These are phyloP conservation scores for Penicillium occitanis DNA, from an alignment of 2,329 filamentous ascomycete species.

Conservation along the genomic window DNA sequence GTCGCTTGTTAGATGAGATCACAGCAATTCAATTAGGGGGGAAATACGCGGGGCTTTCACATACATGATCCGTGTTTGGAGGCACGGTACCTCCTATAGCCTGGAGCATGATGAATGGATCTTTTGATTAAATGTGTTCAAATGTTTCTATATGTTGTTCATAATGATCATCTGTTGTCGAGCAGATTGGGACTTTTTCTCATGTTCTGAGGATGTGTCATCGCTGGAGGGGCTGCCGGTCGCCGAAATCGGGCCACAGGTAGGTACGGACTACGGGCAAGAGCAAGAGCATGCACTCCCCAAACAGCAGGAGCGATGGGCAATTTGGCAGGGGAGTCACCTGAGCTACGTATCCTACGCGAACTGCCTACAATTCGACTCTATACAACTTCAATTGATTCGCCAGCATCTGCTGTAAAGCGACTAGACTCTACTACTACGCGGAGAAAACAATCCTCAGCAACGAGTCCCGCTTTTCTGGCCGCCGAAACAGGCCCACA, in stretches of 20 bases:
- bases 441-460: neutral
- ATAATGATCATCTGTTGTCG: neutral
- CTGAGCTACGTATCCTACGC: neutral
- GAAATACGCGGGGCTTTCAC: conserved; percentile 31
- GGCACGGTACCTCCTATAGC: conserved; percentile 70
- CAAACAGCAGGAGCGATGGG: neutral
- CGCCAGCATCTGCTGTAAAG: neutral
- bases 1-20: conserved; percentile 5
- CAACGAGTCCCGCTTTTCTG: neutral
- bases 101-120: conserved; percentile 35
- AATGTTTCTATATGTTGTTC: neutral
- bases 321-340: neutral
- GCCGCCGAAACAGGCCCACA: conserved; percentile 4
- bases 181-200: conserved; percentile 1
- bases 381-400: neutral
- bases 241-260: conserved; percentile 16
- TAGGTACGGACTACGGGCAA: neutral
- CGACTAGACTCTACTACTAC: neutral
- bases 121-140: neutral
- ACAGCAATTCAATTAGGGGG: neutral
- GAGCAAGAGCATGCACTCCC: neutral
- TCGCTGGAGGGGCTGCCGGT: conserved; percentile 11
- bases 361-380: neutral
- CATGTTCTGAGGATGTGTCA: neutral
- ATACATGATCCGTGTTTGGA: conserved; percentile 74